These are phyloP conservation scores for Taphrina sp. DNA, from an alignment of 1,139 yeast species.

Conservation along the genomic window DNA sequence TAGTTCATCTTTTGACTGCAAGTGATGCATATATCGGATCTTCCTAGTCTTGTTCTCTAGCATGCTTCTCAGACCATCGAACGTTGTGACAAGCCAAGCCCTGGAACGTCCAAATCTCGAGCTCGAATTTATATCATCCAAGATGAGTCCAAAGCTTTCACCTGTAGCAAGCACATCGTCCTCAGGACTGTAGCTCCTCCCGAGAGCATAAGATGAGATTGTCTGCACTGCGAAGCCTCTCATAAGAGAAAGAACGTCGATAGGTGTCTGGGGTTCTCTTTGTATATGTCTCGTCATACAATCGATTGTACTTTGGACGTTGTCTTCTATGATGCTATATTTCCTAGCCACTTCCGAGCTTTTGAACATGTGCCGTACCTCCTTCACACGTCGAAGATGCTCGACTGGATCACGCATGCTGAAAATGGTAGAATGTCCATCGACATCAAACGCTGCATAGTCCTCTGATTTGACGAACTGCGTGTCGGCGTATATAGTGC, in stretches of 20 bases:
- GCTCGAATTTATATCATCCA: constrained; percentile 17
- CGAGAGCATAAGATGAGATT: constrained; percentile 13
- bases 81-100: background rate
- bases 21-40: background rate
- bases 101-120: constrained; percentile 11
- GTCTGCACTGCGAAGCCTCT: constrained; percentile 19
- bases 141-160: background rate
- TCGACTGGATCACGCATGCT: constrained; percentile 27
- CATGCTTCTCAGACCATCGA: background rate
- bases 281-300: too few relatives aligned
- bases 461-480: constrained; percentile 21
- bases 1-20: background rate
- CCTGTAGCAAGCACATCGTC: constrained; percentile 3
- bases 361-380: constrained; percentile 19
- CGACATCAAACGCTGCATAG: constrained; percentile 28
- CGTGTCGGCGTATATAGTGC: constrained; percentile 21
- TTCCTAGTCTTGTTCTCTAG: background rate
- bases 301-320: background rate
- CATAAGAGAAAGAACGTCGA: constrained; percentile 17
- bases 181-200: background rate
- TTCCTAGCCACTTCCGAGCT: constrained; percentile 2
- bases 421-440: constrained; percentile 21
- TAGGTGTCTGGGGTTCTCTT: too few relatives aligned
- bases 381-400: constrained; percentile 19
- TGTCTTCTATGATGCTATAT: background rate